Evolutionary conservation across 805 yeast genomes (phyloP).

Genomic region (Wickerhamomyces alni): DNA sequence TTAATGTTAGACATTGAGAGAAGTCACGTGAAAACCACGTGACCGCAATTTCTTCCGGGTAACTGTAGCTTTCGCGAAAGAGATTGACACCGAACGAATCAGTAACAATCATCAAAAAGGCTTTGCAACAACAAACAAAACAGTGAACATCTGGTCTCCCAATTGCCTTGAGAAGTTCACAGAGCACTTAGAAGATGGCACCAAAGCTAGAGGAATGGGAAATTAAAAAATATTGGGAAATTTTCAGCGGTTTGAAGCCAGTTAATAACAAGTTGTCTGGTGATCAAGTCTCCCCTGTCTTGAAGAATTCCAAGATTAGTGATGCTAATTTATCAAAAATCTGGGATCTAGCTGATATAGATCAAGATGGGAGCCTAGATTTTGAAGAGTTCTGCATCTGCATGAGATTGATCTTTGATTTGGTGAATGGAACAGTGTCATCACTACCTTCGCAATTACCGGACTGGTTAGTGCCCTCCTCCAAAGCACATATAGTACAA

Average conservation of each 20-base stretch:
- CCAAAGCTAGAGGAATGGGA: slow-evolving; percentile 91
- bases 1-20: too few relatives aligned
- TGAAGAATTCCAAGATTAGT: slow-evolving; percentile 81
- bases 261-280: slow-evolving; percentile 74
- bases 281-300: slow-evolving; percentile 76
- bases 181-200: slow-evolving; percentile 11
- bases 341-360: slow-evolving; percentile 93
- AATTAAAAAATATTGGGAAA: slow-evolving; percentile 96
- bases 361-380: slow-evolving; percentile 84
- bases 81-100: too few relatives aligned
- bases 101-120: too few relatives aligned
- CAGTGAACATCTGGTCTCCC: too few relatives aligned
- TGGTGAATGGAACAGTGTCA: slow-evolving; percentile 66
- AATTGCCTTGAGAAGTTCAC: too few relatives aligned
- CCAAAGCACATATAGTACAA: slow-evolving; percentile 77
- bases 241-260: slow-evolving; percentile 86
- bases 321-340: slow-evolving; percentile 73
- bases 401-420: slow-evolving; percentile 90
- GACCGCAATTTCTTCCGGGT: too few relatives aligned
- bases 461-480: slow-evolving; percentile 87
- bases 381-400: slow-evolving; percentile 98
- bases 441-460: slow-evolving; percentile 73
- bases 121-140: too few relatives aligned
- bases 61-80: too few relatives aligned
- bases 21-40: too few relatives aligned